Evolutionary conservation across 164 flowering plant species (phyloP), one percentile per base, ranked within the genome.

Genomic region (Annona cherimola): DNA sequence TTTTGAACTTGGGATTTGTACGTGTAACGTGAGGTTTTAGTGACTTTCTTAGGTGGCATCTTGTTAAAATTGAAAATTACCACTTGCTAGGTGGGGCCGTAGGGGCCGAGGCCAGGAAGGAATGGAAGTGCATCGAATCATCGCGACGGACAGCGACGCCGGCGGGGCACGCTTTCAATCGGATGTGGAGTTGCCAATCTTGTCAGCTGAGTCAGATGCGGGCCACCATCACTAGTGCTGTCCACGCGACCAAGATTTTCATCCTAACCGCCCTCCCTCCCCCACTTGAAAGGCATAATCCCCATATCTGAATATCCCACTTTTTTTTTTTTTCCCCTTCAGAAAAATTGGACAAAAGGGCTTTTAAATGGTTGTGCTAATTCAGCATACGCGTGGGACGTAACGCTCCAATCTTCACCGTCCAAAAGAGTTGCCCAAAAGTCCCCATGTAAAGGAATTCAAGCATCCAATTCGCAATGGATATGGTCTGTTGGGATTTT

Each of bases 141-240:
- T 42, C 55, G 9, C 50, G 66, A 59, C 76, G 61, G 39, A 73
- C 18, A 41, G 76, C 43, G 60, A 60, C 75, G 67, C 60, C 60
- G 41, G 14, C 54, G 1, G 55, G 59, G 42, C 75, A 43, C 42
- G 14, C 42, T 66, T 66, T 57, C 35, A 11, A 3, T 19, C 39
- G 40, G 76, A 74, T 63, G 67, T 74, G 43, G 63, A 74, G 72
- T 26, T 68, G 76, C 19, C 62, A 26, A 61, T 74, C 61, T 62
- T 61, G 71, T 64, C n/a, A 18, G 61, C n/a, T 74, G 71, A 74
- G 72, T 74, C 72, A 69, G n/a, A 43, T 5, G 65, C 18, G 72
- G 63, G 65, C 76, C 69, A 63, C 61, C 54, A 54, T 26, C 63
- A n/a, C 42, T 50, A 69, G 44, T 74, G 73, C 63, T 45, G 35